These are phyloP conservation scores for Panicum miliaceum DNA, from an alignment of 176 grass and related monocot genomes.

Conservation along the genomic window DNA sequence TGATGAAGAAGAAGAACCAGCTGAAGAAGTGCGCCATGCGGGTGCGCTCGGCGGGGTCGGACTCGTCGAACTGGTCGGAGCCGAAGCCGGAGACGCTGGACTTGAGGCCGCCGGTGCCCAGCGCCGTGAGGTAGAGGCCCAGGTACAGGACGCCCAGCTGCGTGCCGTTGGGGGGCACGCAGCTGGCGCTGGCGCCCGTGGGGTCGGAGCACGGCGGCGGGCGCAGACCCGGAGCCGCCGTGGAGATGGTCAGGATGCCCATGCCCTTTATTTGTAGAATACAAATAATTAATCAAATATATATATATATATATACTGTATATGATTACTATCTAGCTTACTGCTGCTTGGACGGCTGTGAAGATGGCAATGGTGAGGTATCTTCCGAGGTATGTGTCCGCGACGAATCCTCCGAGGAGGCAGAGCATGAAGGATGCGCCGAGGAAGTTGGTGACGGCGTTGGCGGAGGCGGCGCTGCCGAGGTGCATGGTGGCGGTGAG, in stretches of 20 bases:
- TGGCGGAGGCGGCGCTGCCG: slow-evolving; percentile 67
- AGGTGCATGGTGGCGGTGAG: slow-evolving; percentile 97
- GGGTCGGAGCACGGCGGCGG: slow-evolving; percentile 48
- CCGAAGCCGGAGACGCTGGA: slow-evolving; percentile 85
- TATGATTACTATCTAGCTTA: too few relatives aligned
- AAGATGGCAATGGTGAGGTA: slow-evolving; percentile 91
- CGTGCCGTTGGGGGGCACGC: too few relatives aligned
- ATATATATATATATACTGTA: too few relatives aligned
- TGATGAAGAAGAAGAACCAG: slow-evolving; percentile 70
- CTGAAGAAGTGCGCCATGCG: slow-evolving; percentile 64
- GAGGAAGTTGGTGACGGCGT: slow-evolving; percentile 83
- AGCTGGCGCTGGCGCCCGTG: neutral
- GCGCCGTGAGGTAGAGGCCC: slow-evolving; percentile 75
- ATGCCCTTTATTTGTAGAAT: too few relatives aligned
- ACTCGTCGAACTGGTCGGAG: slow-evolving; percentile 86
- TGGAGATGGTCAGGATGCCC: slow-evolving; percentile 65
- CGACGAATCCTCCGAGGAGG: slow-evolving; percentile 82
- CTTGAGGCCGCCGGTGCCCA: slow-evolving; percentile 84
- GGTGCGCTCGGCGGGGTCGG: slow-evolving; percentile 46
- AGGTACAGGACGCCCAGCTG: slow-evolving; percentile 80
- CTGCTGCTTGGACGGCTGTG: slow-evolving; percentile 67
- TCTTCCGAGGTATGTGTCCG: slow-evolving; percentile 81
- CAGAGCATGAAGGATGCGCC: slow-evolving; percentile 92
- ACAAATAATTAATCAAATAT: too few relatives aligned
- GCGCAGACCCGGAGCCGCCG: slow-evolving; percentile 52